Evolutionary conservation across 345 rosid species (phyloP), one percentile per base, ranked within the genome.

Genomic region (Conringia planisiliqua): DNA sequence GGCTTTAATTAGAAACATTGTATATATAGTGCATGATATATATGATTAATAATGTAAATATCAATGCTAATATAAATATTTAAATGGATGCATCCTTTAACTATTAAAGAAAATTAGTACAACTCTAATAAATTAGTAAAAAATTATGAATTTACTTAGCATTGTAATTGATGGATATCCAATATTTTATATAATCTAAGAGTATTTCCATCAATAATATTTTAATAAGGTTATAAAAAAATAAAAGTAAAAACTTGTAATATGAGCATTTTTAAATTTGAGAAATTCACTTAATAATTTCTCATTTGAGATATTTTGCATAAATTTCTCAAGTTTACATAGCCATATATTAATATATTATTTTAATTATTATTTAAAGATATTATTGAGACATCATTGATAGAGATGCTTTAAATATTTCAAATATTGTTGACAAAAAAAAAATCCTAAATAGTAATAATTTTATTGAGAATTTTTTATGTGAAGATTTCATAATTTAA

Each of bases 1-100:
- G 38, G 68, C 72, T 71, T 72, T 48, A 65, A 10, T 65, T 72
- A 57, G 54, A 70, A 56, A 52, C 40, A 74, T 3, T 42, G 32
- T 40, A 63, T 30, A 30, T 40, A 63, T 30, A 30, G 27, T 11
- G 17, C 29, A 27, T 32, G 7, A 52, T 44, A 59, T 24, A 40
- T 38, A 48, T 58, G 20, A 3, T 73, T 40, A 24, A 11, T 44
- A 48, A 65, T 42, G 17, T 18, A n/a, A 54, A 40, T n/a, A 27
- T 47, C 22, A 35, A 68, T 52, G 2, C 2, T 33, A 10, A 3
- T 2, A 24, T 26, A 16, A 57, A 33, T 26, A 27, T 14, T 13
- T 54, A 12, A 52, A 12, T 12, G 29, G 56, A 50, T 50, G 56
- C 56, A 50, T 50, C 29, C 20, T 50, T 50, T 50, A 50, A 9